These are phyloP conservation scores for Nosema granulosis DNA, from an alignment of 371 early-diverging fungal species.

Conservation along the genomic window DNA sequence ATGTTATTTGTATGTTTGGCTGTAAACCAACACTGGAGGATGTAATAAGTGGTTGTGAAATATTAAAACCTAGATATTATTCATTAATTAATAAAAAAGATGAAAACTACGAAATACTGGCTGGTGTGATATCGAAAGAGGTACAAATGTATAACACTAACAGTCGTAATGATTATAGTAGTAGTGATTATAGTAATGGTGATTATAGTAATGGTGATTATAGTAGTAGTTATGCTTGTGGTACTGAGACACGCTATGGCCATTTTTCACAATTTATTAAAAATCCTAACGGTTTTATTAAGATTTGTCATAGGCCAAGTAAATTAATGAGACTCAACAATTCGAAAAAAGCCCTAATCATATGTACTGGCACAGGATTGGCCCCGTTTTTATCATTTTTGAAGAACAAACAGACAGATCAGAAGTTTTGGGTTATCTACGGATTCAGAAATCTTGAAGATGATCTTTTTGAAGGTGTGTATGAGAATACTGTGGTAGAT, in stretches of 20 bases:
- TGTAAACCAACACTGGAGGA: slow-evolving; percentile 50
- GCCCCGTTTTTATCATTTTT: slow-evolving; percentile 65
- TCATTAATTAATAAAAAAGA: slow-evolving; percentile 55
- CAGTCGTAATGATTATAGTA: no score
- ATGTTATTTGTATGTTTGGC: slow-evolving; percentile 56
- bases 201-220: no score
- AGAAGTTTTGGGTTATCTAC: slow-evolving; percentile 56
- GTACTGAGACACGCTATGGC: neutral
- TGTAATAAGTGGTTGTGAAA: slow-evolving; percentile 54
- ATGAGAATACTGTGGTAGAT: slow-evolving; percentile 16
- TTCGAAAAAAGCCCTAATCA: slow-evolving; percentile 27
- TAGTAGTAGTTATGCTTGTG: no score
- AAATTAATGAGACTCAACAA: slow-evolving; percentile 36
- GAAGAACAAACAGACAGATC: slow-evolving; percentile 35
- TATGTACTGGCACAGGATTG: slow-evolving; percentile 66
- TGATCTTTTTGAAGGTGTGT: slow-evolving; percentile 43
- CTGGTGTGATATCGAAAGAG: slow-evolving; percentile 57
- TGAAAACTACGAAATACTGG: slow-evolving; percentile 50
- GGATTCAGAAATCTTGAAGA: slow-evolving; percentile 64
- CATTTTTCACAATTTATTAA: neutral
- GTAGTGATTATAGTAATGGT: no score
- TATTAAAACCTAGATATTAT: slow-evolving; percentile 65
- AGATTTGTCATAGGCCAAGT: slow-evolving; percentile 39
- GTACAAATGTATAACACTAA: no score
- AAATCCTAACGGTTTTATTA: slow-evolving; percentile 21